These are phyloP conservation scores for Ustilago hordei DNA, from an alignment of 1,284 basidiomycete species.

Conservation along the genomic window DNA sequence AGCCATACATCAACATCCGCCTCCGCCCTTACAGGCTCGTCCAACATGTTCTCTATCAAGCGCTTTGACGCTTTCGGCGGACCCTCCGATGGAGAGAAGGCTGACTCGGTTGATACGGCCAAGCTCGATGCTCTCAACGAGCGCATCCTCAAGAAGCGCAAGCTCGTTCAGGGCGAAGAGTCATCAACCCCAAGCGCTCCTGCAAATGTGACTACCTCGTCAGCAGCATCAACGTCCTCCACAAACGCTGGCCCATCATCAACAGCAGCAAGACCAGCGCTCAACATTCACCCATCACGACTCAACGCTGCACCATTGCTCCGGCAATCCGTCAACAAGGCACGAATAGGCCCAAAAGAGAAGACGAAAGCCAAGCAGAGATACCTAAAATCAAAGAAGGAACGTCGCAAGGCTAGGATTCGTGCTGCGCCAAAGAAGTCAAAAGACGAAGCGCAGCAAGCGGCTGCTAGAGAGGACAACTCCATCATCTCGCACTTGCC, in stretches of 20 bases:
- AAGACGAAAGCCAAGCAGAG: conserved; percentile 67
- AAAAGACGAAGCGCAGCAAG: conserved; percentile 33
- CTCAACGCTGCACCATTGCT: conserved; percentile 50
- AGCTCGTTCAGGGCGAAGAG: conserved; percentile 20
- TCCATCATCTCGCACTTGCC: conserved; percentile 27
- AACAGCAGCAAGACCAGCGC: conserved; percentile 19
- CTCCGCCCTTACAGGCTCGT: neutral
- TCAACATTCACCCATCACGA: conserved; percentile 60
- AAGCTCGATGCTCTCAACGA: conserved; percentile 57
- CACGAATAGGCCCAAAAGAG: conserved; percentile 34
- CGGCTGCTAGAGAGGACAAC: conserved; percentile 19
- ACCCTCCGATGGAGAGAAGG: conserved; percentile 7
- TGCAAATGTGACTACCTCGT: neutral
- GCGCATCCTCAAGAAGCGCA: conserved; percentile 49
- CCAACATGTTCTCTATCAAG: conserved; percentile 54
- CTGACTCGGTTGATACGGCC: conserved; percentile 23
- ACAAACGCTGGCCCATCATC: conserved; percentile 4
- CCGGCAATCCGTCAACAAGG: conserved; percentile 46
- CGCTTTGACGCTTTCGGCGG: conserved; percentile 50
- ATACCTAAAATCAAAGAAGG: conserved; percentile 66
- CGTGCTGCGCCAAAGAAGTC: conserved; percentile 54
- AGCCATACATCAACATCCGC: neutral
- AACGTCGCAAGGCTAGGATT: conserved; percentile 56
- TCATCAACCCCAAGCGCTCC: neutral
- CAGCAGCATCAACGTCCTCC: neutral